Percentiles rank a stretch among this genome's conserved stretches.
Evolutionary conservation across 768 basidiomycete species (phyloP).

Genomic region (Cantharellus cinnabarinus): DNA sequence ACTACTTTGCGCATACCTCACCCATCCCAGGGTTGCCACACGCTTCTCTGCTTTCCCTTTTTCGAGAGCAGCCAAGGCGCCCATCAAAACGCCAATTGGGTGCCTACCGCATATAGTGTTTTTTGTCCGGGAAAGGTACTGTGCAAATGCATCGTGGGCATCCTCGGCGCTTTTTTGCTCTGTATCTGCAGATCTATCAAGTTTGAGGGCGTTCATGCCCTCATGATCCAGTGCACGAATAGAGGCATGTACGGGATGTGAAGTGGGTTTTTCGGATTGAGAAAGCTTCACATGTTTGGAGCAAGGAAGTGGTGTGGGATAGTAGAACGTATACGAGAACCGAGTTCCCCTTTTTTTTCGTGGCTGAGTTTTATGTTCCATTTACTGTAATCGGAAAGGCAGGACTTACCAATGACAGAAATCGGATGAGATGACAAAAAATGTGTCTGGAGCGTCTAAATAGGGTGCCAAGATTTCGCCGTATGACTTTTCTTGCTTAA

Average conservation of each 20-base stretch:
- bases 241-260: slow-evolving; percentile 52
- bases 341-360: slow-evolving; percentile 52
- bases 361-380: slow-evolving; percentile 75
- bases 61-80: slow-evolving; percentile 39
- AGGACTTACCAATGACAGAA: slow-evolving; percentile 84
- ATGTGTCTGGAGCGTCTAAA: slow-evolving; percentile 52
- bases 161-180: slow-evolving; percentile 17
- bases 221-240: slow-evolving; percentile 73
- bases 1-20: slow-evolving; percentile 86
- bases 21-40: slow-evolving; percentile 43
- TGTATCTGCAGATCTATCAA: slow-evolving; percentile 24
- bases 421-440: slow-evolving; percentile 85
- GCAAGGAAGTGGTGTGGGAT: slow-evolving; percentile 31
- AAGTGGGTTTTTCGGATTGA: neutral
- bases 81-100: slow-evolving; percentile 82
- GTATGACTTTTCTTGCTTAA: slow-evolving; percentile 36
- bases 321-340: slow-evolving; percentile 78
- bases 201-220: slow-evolving; percentile 52
- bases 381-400: slow-evolving; percentile 18
- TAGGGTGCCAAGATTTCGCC: slow-evolving; percentile 65
- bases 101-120: slow-evolving; percentile 98
- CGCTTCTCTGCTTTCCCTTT: slow-evolving; percentile 20
- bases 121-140: slow-evolving; percentile 50
- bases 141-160: slow-evolving; percentile 41
- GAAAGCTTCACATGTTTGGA: slow-evolving; percentile 14